Conservation (phyloP, 768 basidiomycete genomes). For the Trametes cubensis region DNA sequence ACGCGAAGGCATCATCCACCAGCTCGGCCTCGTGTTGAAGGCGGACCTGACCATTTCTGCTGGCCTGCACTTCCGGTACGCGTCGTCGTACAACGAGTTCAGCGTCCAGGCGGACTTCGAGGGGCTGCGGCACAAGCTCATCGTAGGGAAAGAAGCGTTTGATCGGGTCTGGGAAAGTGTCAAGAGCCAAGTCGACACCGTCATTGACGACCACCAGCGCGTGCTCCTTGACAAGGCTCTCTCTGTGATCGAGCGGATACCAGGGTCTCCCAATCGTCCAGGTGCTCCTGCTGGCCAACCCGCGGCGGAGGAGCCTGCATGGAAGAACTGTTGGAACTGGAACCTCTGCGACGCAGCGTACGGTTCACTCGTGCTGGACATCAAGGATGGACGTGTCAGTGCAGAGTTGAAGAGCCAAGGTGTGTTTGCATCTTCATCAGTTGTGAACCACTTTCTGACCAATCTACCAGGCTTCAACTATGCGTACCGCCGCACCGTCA, state of each 20-base stretch:
- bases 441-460: neutral
- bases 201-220: constrained; percentile 89
- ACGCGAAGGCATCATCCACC: constrained; percentile 88
- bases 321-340: constrained; percentile 99
- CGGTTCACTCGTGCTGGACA: constrained; percentile 83
- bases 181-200: constrained; percentile 85
- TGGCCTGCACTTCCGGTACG: constrained; percentile 97
- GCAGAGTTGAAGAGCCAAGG: constrained; percentile 93
- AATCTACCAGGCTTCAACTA: constrained; percentile 83
- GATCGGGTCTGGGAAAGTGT: constrained; percentile 95
- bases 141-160: constrained; percentile 77
- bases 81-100: constrained; percentile 96
- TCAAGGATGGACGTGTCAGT: constrained; percentile 90
- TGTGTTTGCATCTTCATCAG: constrained; percentile 36
- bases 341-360: constrained; percentile 96
- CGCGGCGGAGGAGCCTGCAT: constrained; percentile 83
- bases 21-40: constrained; percentile 88
- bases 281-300: constrained; percentile 45
- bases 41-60: constrained; percentile 94
- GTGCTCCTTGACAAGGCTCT: constrained; percentile 88
- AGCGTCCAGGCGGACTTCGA: constrained; percentile 90
- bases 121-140: constrained; percentile 80
- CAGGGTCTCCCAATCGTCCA: constrained; percentile 51
- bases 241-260: constrained; percentile 80
- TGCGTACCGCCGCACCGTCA: constrained; percentile 81